Percentiles rank a stretch among this genome's conserved stretches.
Conservation (phyloP, 225 moss, liverwort and hornwort genomes). For the Antitrichia curtipendula region DNA sequence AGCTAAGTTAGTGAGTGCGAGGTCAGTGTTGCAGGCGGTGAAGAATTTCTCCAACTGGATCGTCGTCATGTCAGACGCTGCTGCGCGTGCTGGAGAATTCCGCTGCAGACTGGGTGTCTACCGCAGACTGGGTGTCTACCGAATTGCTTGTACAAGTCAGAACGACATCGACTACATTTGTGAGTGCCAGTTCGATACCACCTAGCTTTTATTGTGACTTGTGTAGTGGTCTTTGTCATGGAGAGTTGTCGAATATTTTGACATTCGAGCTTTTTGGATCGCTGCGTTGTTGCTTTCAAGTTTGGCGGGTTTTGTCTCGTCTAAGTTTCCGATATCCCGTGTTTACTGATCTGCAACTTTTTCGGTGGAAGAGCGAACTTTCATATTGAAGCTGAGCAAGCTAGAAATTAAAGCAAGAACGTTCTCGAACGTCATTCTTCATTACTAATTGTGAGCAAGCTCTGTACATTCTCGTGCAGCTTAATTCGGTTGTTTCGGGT, state of each 20-base stretch:
- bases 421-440: neutral
- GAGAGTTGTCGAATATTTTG: neutral
- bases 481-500: neutral
- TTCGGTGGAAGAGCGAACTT: neutral
- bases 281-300: neutral
- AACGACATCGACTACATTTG: neutral
- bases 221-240: neutral
- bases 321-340: no score
- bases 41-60: neutral
- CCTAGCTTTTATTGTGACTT: neutral
- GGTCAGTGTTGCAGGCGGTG: neutral
- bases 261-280: neutral
- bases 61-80: neutral
- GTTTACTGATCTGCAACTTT: neutral
- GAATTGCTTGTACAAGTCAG: neutral
- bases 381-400: neutral
- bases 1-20: neutral
- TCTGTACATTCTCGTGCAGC: no score
- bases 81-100: neutral
- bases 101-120: neutral
- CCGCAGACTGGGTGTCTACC: neutral
- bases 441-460: neutral
- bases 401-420: neutral
- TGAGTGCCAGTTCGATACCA: neutral
- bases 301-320: neutral